Conservation (phyloP, 116 monocot genomes). For the Zostera marina region DNA sequence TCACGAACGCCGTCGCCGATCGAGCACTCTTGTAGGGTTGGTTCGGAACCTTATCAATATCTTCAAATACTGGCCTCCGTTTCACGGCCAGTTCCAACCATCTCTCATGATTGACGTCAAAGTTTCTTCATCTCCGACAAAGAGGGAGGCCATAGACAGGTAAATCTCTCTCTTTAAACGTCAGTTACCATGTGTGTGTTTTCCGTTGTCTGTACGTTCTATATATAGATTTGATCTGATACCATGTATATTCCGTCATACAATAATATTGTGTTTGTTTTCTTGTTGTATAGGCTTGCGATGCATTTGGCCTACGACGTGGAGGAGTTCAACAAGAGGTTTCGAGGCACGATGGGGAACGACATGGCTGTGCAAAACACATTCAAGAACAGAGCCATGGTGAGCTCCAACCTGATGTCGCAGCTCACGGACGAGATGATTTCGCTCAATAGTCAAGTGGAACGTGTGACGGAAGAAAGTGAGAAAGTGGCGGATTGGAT, state of each 20-base stretch:
- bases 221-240: background rate
- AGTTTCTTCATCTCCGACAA: background rate
- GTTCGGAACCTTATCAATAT: conserved; percentile 20
- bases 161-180: background rate
- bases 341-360: too few relatives aligned
- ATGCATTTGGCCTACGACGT: conserved; percentile 5
- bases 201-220: conserved; percentile 1
- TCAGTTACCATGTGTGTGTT: too few relatives aligned
- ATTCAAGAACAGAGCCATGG: too few relatives aligned
- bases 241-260: background rate
- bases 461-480: too few relatives aligned
- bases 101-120: too few relatives aligned
- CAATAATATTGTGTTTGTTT: background rate
- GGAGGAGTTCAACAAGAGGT: background rate
- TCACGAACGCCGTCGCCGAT: too few relatives aligned
- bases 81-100: background rate
- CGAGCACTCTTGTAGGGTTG: conserved; percentile 18
- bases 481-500: too few relatives aligned
- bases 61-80: conserved; percentile 10
- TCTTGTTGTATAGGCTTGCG: background rate
- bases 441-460: too few relatives aligned
- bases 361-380: too few relatives aligned
- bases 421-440: too few relatives aligned
- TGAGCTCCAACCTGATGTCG: too few relatives aligned
- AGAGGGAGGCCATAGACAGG: conserved; percentile 20